These are phyloP conservation scores for Grigorovia jiainica DNA, from an alignment of 805 yeast species.

Conservation along the genomic window DNA sequence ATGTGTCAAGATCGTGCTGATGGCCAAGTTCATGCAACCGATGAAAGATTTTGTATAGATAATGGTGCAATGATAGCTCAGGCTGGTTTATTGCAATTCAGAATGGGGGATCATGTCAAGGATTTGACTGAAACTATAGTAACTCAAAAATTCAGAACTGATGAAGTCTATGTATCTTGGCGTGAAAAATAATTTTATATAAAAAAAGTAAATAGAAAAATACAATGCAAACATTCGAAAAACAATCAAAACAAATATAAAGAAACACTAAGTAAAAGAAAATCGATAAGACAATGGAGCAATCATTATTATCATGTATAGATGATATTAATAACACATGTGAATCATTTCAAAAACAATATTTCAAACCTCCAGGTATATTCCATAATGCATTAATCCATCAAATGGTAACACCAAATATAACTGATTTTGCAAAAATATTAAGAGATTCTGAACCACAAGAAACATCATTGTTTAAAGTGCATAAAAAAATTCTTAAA, in stretches of 20 bases:
- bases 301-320: slow-evolving; percentile 24
- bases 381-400: slow-evolving; percentile 55
- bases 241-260: background rate
- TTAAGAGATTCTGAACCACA: slow-evolving; percentile 54
- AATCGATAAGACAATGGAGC: slow-evolving; percentile 13
- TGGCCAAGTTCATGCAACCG: slow-evolving; percentile 89
- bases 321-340: slow-evolving; percentile 32
- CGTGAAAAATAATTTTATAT: slow-evolving; percentile 39
- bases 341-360: slow-evolving; percentile 33
- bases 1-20: slow-evolving; percentile 80
- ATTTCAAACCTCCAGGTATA: slow-evolving; percentile 50
- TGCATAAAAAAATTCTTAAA: slow-evolving; percentile 33
- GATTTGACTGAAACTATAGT: slow-evolving; percentile 66
- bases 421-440: slow-evolving; percentile 38
- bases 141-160: slow-evolving; percentile 89
- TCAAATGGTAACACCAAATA: slow-evolving; percentile 29
- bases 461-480: slow-evolving; percentile 37
- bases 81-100: slow-evolving; percentile 79
- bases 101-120: slow-evolving; percentile 62
- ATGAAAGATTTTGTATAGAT: slow-evolving; percentile 93
- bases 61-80: slow-evolving; percentile 99
- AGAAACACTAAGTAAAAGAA: background rate
- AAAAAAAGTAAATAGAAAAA: background rate
- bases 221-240: background rate
- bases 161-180: slow-evolving; percentile 87